phyloP scores from a whole-genome alignment of 2,329 filamentous ascomycete species.

The Acrodontium crateriforme region DNA sequence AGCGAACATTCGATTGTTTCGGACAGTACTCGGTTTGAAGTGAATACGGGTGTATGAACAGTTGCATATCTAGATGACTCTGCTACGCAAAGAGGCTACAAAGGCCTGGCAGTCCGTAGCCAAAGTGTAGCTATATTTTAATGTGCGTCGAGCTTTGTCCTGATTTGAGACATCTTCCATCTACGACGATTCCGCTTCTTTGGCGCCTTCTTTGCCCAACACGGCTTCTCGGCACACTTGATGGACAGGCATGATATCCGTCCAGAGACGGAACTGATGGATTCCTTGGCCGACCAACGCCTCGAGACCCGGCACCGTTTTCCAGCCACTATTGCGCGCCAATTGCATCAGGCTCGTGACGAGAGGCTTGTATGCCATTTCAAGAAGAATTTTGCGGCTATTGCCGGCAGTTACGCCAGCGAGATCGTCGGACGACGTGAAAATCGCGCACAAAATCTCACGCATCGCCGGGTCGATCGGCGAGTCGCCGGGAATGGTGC shows the following conservation, averaged over 20 bases:
- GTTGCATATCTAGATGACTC: too few species aligned
- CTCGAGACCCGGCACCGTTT: conserved; percentile 72
- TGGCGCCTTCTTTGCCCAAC: conserved; percentile 18
- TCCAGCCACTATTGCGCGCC: conserved; percentile 66
- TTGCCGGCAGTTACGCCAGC: conserved; percentile 22
- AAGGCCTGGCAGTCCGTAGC: too few species aligned
- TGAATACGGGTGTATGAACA: too few species aligned
- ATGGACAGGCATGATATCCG: conserved; percentile 63
- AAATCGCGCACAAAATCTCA: conserved; percentile 46
- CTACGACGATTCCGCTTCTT: too few species aligned
- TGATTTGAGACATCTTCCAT: too few species aligned
- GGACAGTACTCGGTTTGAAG: too few species aligned
- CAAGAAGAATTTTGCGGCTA: conserved; percentile 52
- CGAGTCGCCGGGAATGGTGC: conserved; percentile 79
- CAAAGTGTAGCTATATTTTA: too few species aligned
- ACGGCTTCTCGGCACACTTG: conserved; percentile 46
- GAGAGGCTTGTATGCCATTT: conserved; percentile 92
- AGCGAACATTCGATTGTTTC: too few species aligned
- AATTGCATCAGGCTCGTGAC: conserved; percentile 76
- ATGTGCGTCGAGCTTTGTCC: too few species aligned
- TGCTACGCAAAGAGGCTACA: too few species aligned
- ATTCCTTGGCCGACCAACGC: conserved; percentile 74
- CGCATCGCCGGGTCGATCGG: conserved; percentile 62
- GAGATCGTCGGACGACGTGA: conserved; percentile 31
- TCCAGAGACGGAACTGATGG: conserved; percentile 70